Evolutionary conservation across 2,329 filamentous ascomycete genomes (phyloP).

Genomic region (Bertia moriformis): DNA sequence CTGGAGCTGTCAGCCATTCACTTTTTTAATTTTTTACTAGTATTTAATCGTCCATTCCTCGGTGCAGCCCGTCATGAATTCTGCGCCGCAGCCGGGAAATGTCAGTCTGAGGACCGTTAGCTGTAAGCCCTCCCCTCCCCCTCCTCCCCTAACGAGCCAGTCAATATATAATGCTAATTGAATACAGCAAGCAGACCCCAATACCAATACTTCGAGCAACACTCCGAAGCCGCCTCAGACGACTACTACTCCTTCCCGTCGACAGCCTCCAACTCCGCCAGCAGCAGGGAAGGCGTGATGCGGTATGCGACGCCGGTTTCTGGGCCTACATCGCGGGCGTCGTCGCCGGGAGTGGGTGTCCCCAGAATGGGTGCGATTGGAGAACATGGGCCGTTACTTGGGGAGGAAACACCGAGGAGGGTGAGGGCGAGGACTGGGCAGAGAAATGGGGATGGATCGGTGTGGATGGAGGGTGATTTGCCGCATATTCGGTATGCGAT

Average conservation of each 20-base stretch:
- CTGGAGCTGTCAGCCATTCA: too few relatives aligned
- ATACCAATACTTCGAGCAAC: slow-evolving; percentile 22
- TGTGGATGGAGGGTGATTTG: slow-evolving; percentile 43
- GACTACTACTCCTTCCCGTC: slow-evolving; percentile 30
- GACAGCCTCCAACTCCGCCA: background rate
- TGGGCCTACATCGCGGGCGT: background rate
- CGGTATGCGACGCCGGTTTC: background rate
- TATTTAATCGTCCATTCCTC: too few relatives aligned
- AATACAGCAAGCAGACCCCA: slow-evolving; percentile 24
- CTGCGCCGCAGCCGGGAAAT: slow-evolving; percentile 6
- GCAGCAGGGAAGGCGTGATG: background rate
- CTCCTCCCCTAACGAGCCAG: background rate
- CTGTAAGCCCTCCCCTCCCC: slow-evolving; percentile 14
- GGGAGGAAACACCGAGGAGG: too few relatives aligned
- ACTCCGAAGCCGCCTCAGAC: slow-evolving; percentile 29
- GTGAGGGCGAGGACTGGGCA: too few relatives aligned
- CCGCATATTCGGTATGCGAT: slow-evolving; percentile 53
- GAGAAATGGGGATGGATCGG: too few relatives aligned
- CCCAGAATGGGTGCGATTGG: background rate
- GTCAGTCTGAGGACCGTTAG: slow-evolving; percentile 18
- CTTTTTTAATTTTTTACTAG: too few relatives aligned
- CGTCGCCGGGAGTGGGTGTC: background rate
- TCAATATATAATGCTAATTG: slow-evolving; percentile 3
- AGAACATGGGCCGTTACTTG: too few relatives aligned
- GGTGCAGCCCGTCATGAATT: background rate